Evolutionary conservation across 2,329 filamentous ascomycete species (phyloP), one percentile per base, ranked within the genome.

Genomic region (Bipolaris oryzae): DNA sequence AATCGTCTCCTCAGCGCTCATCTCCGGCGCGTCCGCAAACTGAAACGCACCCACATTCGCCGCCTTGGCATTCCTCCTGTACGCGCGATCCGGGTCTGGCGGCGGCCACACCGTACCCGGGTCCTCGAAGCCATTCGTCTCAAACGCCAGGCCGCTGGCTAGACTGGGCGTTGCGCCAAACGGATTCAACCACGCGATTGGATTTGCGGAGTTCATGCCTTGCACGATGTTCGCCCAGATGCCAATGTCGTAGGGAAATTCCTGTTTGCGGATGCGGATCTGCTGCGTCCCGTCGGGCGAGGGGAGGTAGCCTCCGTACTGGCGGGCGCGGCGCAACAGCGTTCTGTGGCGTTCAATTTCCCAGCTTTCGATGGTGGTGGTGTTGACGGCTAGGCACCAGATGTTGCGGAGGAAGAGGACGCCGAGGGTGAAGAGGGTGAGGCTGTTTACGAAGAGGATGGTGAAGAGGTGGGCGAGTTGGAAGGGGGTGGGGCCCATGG

Each of bases 181-280:
- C 0, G 91, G 91, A 63, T 85, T 84, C 54, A 91, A 77, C 91
- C 91, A 95, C 6, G 82, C 71, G 0, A 92, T 62, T 0, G 84
- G 73, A 67, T 67, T 92, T 7, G 71, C 63, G 0, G 85, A 87
- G 3, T 90, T 89, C 89, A 95, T 93, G 15, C 87, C 89, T 70
- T 91, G 87, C 15, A 83, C 82, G 71, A 94, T 81, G 73, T 96
- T 96, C 34, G 78, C 73, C 78, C 86, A 92, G 66, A 95, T 80
- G 47, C 89, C 90, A 42, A 94, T 77, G 68, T 96, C 91, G 76
- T 92, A 95, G 0, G 91, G 91, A 66, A 92, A 95, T 74, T 94
- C 89, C 66, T 93, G 84, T 50, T 81, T 84, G 55, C 84, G 80
- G 41, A 90, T 82, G 10, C 80, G 76, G 2, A 87, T 60, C 53